Evolutionary conservation across 306 rosid species (phyloP), one percentile per base, ranked within the genome.

Genomic region (Vigna trinervia): DNA sequence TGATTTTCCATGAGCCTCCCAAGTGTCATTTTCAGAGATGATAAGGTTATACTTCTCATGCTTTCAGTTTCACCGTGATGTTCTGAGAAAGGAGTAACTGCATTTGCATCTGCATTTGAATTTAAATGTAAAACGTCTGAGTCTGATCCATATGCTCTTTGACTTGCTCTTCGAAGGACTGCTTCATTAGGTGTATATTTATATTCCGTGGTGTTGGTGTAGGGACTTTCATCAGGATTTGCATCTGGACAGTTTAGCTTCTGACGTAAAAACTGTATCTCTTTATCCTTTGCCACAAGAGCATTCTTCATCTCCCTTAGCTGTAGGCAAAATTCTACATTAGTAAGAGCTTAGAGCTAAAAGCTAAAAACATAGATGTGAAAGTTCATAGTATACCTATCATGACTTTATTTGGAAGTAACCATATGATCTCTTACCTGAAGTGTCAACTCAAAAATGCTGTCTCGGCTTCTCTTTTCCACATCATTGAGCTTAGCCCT

Each of bases 391-490:
- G 3, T 26, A 30, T 30, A 30, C 5, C 34, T 30, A 30, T 3
- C 5, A 30, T 30, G 5, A 30, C 34, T 4, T 30, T 30, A 30
- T 30, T 30, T 4, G 34, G 34, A 30, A 30, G 65, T 48, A 43
- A 68, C 34, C 7, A 12, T 56, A 76, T 6, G 19, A 56, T 43
- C 62, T 52, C 60, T 57, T 32, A 91, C 83, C 84, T 96, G 91
- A 89, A 85, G 85, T 36, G 91, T 87, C 84, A 91, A 74, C 65
- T 92, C 96, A 14, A 92, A 87, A 83, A 91, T 84, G 85, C 81
- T 89, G 64, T 92, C 90, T 53, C 93, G 76, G 62, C 86, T 91
- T 78, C 87, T 92, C 86, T 88, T 83, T 82, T 96, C 99, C 63
- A 87, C 86, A 64, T 91, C 93, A 36, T 83, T 76, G 2, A 96